Evolutionary conservation across 1,284 basidiomycete species (phyloP), one percentile per base, ranked within the genome.

Genomic region (Cryptococcus sp.): DNA sequence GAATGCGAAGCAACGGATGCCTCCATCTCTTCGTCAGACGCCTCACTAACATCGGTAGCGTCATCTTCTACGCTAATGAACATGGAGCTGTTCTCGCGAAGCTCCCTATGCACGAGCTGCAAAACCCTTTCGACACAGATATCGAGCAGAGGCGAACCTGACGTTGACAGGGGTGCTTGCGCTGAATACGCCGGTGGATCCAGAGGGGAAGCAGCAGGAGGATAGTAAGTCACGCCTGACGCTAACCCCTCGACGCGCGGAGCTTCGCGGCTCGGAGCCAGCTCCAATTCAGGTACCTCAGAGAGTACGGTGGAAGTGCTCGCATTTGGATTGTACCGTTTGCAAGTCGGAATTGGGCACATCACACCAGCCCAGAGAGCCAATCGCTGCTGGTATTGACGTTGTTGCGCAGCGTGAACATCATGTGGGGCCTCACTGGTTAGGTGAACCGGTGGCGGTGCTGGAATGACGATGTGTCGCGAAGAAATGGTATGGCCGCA

Each of bases 91-190:
- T 45, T 49, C 23, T 40, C 23, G 27, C 50, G 52, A 16, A 63
- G 41, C 51, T 74, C 73, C 11, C 61, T 53, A 17, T 65, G 52
- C 19, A 77, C 68, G 7, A 76, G 61, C 16, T 50, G 39, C 25
- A 88, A 61, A 63, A 90, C 75, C 70, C 86, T 88, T 71, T 82
- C 85, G 48, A 89, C 75, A 50, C 84, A 82, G 63, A 90, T 84
- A 72, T 91, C 89, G 35, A 81, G 71, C 45, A 71, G 54, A 2
- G 52, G 54, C 19, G 75, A 70, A 13, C 72, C 66, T 15, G 63
- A 57, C 66, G 63, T 52, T 60, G 63, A 47, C 39, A 11, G 70
- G 66, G 50, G 80, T 61, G n/a, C 79, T 77, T 64, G 79, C 78
- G 45, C 63, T 43, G 53, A 73, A 72, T 61, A 79, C 30, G 57